phyloP scores from a whole-genome alignment of 2,329 filamentous ascomycete genomes.

The Akanthomyces dipterigenus region DNA sequence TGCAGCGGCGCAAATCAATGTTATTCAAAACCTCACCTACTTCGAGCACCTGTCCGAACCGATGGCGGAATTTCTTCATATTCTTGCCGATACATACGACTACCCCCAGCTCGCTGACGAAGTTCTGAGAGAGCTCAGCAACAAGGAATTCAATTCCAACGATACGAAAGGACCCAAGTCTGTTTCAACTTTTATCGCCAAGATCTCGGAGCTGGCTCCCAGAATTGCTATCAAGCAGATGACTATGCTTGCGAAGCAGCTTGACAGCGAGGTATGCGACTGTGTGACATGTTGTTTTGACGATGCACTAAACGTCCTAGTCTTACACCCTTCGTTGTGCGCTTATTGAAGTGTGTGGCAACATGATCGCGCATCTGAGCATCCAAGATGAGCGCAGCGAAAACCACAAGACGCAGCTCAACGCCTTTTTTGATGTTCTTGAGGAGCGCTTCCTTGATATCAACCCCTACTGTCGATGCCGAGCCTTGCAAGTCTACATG shows the following conservation, averaged over 20 bases:
- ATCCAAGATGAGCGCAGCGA: constrained; percentile 87
- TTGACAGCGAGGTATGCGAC: constrained; percentile 77
- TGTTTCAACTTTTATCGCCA: constrained; percentile 87
- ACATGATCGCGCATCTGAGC: constrained; percentile 84
- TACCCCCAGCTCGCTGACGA: constrained; percentile 93
- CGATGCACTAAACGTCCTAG: constrained; percentile 33
- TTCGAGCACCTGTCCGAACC: constrained; percentile 98
- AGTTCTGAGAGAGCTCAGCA: constrained; percentile 86
- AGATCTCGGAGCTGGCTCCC: constrained; percentile 86
- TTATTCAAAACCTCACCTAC: constrained; percentile 95
- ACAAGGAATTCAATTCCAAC: constrained; percentile 96
- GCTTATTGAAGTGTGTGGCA: constrained; percentile 93
- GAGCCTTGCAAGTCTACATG: constrained; percentile 87
- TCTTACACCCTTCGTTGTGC: constrained; percentile 91
- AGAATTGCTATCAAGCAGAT: constrained; percentile 95
- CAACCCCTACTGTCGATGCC: constrained; percentile 91
- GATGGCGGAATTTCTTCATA: constrained; percentile 97
- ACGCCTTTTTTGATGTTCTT: constrained; percentile 93
- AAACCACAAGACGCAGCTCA: constrained; percentile 89
- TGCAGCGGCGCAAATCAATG: constrained; percentile 87
- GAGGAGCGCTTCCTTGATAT: constrained; percentile 94
- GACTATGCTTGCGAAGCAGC: constrained; percentile 85
- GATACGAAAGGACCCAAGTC: constrained; percentile 95
- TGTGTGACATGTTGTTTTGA: too few relatives aligned
- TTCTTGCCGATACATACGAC: constrained; percentile 93